Evolutionary conservation across 2,329 filamentous ascomycete genomes (phyloP).

Genomic region (Pseudogymnoascus sp.): DNA sequence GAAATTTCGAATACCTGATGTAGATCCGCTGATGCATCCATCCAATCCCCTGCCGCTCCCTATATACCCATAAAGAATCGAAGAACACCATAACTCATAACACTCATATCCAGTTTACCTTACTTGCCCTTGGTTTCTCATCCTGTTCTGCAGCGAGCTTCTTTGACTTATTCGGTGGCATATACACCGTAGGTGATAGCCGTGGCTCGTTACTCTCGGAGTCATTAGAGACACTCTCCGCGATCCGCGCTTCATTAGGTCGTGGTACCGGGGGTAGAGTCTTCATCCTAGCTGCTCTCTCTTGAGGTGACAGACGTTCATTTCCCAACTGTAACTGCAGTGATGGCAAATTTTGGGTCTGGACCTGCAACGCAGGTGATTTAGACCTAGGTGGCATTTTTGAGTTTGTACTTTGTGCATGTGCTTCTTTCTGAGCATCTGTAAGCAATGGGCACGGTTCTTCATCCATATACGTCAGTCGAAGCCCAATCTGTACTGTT

Average conservation of each 20-base stretch:
- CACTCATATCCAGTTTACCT: neutral
- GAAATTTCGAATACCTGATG: neutral
- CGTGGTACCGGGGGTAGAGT: constrained; percentile 27
- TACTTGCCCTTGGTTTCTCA: neutral
- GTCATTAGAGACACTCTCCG: constrained; percentile 29
- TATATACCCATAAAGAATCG: neutral
- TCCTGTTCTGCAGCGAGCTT: neutral
- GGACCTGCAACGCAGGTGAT: neutral
- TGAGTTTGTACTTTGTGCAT: constrained; percentile 13
- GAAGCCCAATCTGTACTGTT: constrained; percentile 65
- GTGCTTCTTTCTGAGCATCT: constrained; percentile 32
- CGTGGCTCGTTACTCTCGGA: constrained; percentile 15
- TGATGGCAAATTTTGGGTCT: constrained; percentile 23
- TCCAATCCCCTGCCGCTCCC: neutral
- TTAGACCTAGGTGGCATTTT: constrained; percentile 10
- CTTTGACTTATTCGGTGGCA: neutral
- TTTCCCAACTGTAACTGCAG: constrained; percentile 16
- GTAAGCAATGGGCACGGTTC: constrained; percentile 14
- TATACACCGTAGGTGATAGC: neutral
- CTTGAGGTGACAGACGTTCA: constrained; percentile 23
- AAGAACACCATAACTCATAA: constrained; percentile 1
- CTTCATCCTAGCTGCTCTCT: constrained; percentile 33
- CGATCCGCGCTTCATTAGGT: constrained; percentile 11
- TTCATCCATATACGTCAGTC: constrained; percentile 49
- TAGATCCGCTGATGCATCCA: neutral